Evolutionary conservation across 768 basidiomycete species (phyloP).

Genomic region (Phanerochaete carnosa): DNA sequence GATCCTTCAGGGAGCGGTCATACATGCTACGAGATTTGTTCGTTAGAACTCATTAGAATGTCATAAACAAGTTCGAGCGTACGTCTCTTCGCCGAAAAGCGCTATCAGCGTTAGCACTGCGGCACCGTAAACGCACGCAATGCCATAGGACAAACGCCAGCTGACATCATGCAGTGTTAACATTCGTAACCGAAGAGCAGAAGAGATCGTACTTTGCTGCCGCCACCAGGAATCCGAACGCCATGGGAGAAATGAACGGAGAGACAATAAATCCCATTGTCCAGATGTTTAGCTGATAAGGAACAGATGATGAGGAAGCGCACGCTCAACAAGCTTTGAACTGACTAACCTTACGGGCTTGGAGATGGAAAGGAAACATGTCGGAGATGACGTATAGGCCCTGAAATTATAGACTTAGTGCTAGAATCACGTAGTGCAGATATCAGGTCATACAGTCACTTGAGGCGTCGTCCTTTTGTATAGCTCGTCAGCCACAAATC

Average conservation of each 20-base stretch:
- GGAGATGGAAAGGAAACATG: conserved; percentile 66
- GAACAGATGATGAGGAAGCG: neutral
- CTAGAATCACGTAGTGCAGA: neutral
- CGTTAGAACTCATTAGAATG: neutral
- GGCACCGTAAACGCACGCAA: conserved; percentile 55
- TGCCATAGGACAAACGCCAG: conserved; percentile 68
- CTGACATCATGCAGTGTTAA: conserved; percentile 17
- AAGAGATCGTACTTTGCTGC: conserved; percentile 34
- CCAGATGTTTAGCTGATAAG: conserved; percentile 58
- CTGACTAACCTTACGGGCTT: conserved; percentile 53
- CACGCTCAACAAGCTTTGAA: neutral
- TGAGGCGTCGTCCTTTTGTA: conserved; percentile 50
- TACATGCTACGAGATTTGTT: conserved; percentile 43
- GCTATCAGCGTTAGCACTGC: conserved; percentile 54
- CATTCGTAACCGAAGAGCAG: neutral
- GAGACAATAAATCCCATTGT: conserved; percentile 71
- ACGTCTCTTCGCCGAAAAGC: conserved; percentile 69
- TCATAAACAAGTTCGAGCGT: too few relatives aligned
- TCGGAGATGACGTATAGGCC: conserved; percentile 61
- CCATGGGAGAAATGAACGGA: conserved; percentile 61
- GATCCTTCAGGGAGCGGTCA: conserved; percentile 48
- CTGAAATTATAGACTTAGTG: conserved; percentile 23
- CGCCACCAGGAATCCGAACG: conserved; percentile 66
- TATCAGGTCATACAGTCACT: conserved; percentile 37
- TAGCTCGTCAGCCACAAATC: neutral